Evolutionary conservation across 2,329 filamentous ascomycete genomes (phyloP).

Genomic region (Colletotrichum sidae): DNA sequence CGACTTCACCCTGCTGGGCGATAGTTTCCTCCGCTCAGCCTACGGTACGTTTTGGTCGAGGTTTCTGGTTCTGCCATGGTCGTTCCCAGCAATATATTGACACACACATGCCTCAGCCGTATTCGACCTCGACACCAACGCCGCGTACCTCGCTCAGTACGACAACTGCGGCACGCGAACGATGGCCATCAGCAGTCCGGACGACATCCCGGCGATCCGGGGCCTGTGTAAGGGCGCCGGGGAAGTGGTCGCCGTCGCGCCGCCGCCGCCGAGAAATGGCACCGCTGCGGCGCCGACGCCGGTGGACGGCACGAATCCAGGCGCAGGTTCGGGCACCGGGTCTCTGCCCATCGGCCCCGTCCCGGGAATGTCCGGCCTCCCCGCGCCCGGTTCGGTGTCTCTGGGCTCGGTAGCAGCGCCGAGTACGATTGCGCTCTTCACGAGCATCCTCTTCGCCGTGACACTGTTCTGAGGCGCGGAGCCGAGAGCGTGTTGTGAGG

Average conservation of each 20-base stretch:
- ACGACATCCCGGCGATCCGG: slow-evolving; percentile 32
- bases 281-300: slow-evolving; percentile 8
- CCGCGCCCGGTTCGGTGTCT: slow-evolving; percentile 15
- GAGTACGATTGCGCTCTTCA: slow-evolving; percentile 1
- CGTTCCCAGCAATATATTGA: no score
- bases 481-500: neutral
- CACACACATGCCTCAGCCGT: slow-evolving; percentile 49
- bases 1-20: slow-evolving; percentile 65
- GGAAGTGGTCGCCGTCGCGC: neutral
- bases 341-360: slow-evolving; percentile 7
- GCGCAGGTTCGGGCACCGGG: neutral
- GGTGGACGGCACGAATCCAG: neutral
- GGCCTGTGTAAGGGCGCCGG: slow-evolving; percentile 16
- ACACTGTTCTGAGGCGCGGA: slow-evolving; percentile 3
- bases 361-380: slow-evolving; percentile 12
- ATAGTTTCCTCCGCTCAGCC: slow-evolving; percentile 67
- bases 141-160: slow-evolving; percentile 63
- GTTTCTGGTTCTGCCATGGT: no score
- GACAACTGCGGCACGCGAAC: slow-evolving; percentile 58
- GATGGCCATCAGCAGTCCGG: slow-evolving; percentile 30
- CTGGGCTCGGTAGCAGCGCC: neutral
- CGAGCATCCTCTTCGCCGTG: neutral
- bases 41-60: slow-evolving; percentile 52
- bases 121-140: slow-evolving; percentile 62
- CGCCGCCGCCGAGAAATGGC: slow-evolving; percentile 11